Conservation (phyloP, 202 grass and related monocot species). For the Saccharum hybrid region DNA sequence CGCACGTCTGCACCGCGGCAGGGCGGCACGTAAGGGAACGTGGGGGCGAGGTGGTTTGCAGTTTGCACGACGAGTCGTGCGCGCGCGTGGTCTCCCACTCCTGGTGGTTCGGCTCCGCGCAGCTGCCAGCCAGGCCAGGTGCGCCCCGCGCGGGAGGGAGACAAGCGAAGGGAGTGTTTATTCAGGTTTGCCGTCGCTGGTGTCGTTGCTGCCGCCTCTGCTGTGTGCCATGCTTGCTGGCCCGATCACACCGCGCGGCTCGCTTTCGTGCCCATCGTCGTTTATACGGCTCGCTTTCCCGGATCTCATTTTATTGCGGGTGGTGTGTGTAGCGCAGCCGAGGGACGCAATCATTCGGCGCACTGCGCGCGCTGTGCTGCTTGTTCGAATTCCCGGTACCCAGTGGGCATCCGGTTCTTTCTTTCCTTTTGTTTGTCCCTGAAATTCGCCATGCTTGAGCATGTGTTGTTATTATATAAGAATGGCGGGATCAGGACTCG, state of each 20-base stretch:
- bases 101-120: conserved; percentile 1
- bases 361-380: conserved; percentile 6
- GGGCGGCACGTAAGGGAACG: conserved; percentile 20
- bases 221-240: not conserved
- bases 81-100: not conserved
- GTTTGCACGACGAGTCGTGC: conserved; percentile 29
- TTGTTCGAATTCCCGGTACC: not conserved
- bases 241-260: not conserved
- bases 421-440: not conserved
- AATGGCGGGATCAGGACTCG: not conserved
- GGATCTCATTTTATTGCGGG: not conserved
- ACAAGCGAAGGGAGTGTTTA: not conserved
- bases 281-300: conserved; percentile 5
- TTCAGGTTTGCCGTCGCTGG: not conserved
- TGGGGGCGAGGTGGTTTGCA: not conserved
- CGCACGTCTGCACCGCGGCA: too few species aligned
- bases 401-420: not conserved
- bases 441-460: not conserved
- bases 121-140: too few species aligned
- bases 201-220: not conserved
- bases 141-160: too few species aligned
- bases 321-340: not conserved
- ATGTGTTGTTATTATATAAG: not conserved
- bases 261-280: conserved; percentile 2
- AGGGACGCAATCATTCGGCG: not conserved